Conservation (phyloP, 768 basidiomycete species). For the Hydnomerulius pinastri region DNA sequence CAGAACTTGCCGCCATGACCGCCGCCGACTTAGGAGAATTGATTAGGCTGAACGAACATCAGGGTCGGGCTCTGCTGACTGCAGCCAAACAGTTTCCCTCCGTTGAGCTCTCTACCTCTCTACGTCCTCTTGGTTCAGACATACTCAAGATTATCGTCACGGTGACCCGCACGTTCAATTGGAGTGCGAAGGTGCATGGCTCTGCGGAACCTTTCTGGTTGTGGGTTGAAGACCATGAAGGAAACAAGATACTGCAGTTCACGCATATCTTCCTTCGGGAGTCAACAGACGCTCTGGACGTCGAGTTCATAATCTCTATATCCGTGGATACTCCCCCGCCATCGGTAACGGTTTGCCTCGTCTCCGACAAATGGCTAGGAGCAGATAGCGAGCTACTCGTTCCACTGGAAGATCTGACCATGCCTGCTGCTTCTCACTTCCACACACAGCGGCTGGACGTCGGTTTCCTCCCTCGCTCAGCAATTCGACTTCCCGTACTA, state of each 20-base stretch:
- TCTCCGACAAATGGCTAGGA: constrained; percentile 93
- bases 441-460: constrained; percentile 69
- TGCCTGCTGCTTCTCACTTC: constrained; percentile 64
- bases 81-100: constrained; percentile 88
- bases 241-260: constrained; percentile 80
- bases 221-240: constrained; percentile 89
- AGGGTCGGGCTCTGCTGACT: constrained; percentile 75
- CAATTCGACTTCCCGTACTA: constrained; percentile 47
- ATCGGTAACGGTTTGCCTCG: constrained; percentile 70
- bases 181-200: constrained; percentile 78
- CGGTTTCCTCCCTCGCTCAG: constrained; percentile 67
- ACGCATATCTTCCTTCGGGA: constrained; percentile 72
- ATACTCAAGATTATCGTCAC: constrained; percentile 74
- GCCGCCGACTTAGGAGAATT: constrained; percentile 75
- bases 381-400: constrained; percentile 76
- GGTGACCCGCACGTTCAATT: constrained; percentile 70
- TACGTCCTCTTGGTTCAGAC: constrained; percentile 84
- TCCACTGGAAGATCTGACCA: constrained; percentile 65
- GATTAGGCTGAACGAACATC: constrained; percentile 81
- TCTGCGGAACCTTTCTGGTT: constrained; percentile 87
- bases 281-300: constrained; percentile 55
- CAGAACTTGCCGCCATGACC: constrained; percentile 68
- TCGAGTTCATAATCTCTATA: constrained; percentile 83
- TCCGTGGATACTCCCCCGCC: constrained; percentile 57
- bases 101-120: constrained; percentile 58